Evolutionary conservation across 2,329 filamentous ascomycete genomes (phyloP), one percentile per base, ranked within the genome.

Genomic region (Neonectria punicea): DNA sequence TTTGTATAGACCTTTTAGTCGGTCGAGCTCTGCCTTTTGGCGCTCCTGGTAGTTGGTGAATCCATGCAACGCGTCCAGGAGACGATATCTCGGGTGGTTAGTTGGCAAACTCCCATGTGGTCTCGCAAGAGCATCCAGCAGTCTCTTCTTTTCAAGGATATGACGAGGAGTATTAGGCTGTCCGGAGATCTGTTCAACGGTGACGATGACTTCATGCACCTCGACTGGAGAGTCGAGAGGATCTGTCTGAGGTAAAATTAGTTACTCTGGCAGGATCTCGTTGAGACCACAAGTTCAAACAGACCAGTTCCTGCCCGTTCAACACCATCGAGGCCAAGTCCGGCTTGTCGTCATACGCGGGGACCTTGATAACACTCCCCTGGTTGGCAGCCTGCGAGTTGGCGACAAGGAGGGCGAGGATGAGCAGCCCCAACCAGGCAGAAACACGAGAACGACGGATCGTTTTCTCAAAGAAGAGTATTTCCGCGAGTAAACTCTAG

Each of bases 11-110:
- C 73, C 72, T 14, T 75, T 74, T 14, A 80, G 71, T 0, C 80
- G 74, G 16, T 77, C 70, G 4, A 83, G 60, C 30, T 83, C 82
- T 1, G 70, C 73, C n/a, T 73, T 75, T 28, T 81, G 78, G 0
- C 74, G 68, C 11, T 76, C 71, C 20, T 76, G 71, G 28, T 83
- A 82, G 5, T 66, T 76, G 3, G 66, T 63, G 53, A 80, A 83
- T 1, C 78, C 80, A 41, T 79, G 74, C 0, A 83, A 67, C 0
- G 81, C 79, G 43, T 83, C 80, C 0, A 84, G 72, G 0, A 83
- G 72, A 0, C 81, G 78, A 60, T 81, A 73, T 2, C 81, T 75
- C 1, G 79, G 77, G 36, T 83, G 82, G 13, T 76, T 76, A 2
- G 68, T 59, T 30, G 76, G 76, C 77, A 79, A 80, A 5, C 50